phyloP scores from a whole-genome alignment of 1,139 yeast genomes.

The Geotrichum australiense region DNA sequence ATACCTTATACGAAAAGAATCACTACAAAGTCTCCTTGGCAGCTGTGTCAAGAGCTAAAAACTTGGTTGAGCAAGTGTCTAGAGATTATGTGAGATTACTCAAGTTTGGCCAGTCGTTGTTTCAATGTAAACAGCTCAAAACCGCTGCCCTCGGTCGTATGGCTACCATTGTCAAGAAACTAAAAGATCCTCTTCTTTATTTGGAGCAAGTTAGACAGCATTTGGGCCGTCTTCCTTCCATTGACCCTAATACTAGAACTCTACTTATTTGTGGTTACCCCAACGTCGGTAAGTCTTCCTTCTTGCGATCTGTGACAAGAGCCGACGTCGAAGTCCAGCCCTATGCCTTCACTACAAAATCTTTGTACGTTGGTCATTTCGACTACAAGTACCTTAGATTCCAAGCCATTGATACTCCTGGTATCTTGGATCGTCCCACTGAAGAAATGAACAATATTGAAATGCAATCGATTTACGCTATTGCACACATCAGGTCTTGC shows the following conservation, averaged over 20 bases:
- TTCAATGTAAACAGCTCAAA: slow-evolving; percentile 97
- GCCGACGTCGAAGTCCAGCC: slow-evolving; percentile 99
- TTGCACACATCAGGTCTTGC: slow-evolving; percentile 95
- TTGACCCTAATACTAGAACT: slow-evolving; percentile 98
- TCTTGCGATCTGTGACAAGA: slow-evolving; percentile 84
- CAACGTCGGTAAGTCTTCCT: slow-evolving; percentile 96
- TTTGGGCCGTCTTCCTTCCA: slow-evolving; percentile 94
- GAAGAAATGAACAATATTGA: slow-evolving; percentile 99
- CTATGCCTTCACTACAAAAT: slow-evolving; percentile 95
- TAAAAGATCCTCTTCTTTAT: slow-evolving; percentile 87
- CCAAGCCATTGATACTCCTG: slow-evolving; percentile 99
- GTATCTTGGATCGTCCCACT: slow-evolving; percentile 96
- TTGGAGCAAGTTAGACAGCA: slow-evolving; percentile 99
- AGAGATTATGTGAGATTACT: slow-evolving; percentile 90
- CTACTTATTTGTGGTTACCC: slow-evolving; percentile 97
- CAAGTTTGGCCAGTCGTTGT: slow-evolving; percentile 94
- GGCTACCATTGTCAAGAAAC: slow-evolving; percentile 94
- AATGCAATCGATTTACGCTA: slow-evolving; percentile 98
- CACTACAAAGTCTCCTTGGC: slow-evolving; percentile 98
- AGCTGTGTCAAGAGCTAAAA: slow-evolving; percentile 87
- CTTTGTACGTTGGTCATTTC: slow-evolving; percentile 92
- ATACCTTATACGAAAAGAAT: slow-evolving; percentile 93
- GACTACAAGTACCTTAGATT: slow-evolving; percentile 95
- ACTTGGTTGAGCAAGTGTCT: slow-evolving; percentile 89
- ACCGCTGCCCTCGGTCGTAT: slow-evolving; percentile 98